Percentiles rank a stretch among this genome's conserved stretches.
Evolutionary conservation across 345 rosid genomes (phyloP).

Genomic region (Triadica sebifera): DNA sequence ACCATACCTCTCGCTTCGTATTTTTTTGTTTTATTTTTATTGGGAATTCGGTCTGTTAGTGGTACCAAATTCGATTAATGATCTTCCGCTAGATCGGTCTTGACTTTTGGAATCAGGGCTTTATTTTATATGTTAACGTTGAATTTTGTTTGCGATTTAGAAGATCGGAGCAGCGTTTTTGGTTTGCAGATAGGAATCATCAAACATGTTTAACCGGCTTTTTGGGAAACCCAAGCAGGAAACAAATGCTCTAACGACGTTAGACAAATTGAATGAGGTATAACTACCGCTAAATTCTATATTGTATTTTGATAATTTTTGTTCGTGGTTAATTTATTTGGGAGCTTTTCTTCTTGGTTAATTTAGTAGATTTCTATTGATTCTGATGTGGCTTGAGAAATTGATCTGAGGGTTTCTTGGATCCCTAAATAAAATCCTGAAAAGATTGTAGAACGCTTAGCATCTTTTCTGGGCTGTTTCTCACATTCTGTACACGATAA

Average conservation of each 20-base stretch:
- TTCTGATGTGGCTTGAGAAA: not conserved
- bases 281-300: not conserved
- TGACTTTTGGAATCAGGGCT: not conserved
- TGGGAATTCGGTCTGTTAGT: not conserved
- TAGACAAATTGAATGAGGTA: slow-evolving; percentile 72
- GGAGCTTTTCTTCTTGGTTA: not conserved
- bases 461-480: not conserved
- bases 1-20: not conserved
- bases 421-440: not conserved
- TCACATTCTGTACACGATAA: too few species aligned
- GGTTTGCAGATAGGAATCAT: slow-evolving; percentile 12
- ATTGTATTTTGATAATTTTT: not conserved
- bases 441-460: too few species aligned
- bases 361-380: not conserved
- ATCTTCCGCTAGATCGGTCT: slow-evolving; percentile 10
- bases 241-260: slow-evolving; percentile 64
- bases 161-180: slow-evolving; percentile 33
- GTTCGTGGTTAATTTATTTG: not conserved
- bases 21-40: not conserved
- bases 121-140: slow-evolving; percentile 8
- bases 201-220: slow-evolving; percentile 73
- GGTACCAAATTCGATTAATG: not conserved
- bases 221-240: slow-evolving; percentile 92
- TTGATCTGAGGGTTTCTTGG: not conserved
- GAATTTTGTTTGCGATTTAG: slow-evolving; percentile 14